Base-by-base conservation (phyloP, 1,139 yeast species). In the Magnusiomyces sp. region DNA sequence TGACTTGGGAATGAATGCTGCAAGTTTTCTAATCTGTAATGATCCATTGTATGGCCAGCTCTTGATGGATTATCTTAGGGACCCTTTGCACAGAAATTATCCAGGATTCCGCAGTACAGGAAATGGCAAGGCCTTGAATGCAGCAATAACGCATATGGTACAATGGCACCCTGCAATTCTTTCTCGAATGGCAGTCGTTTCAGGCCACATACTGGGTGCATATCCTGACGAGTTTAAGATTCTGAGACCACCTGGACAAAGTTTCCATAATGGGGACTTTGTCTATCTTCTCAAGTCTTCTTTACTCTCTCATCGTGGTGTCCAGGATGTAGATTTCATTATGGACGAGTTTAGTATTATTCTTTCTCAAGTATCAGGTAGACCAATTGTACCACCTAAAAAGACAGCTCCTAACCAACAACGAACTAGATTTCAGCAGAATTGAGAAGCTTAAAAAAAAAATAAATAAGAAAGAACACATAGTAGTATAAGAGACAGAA, bases 111-210 rank as follows among this genome's bases (percentile, higher is more conserved):
- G 79, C n/a, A 46, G 70, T 62, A 78, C 81, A 3, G 83, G 80
- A 53, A 75, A 80, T 23, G 58, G 60, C 48, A 63, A 68, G 16
- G 62, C 61, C 20, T 49, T 60, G 20, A 68, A 66, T 48, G 65
- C 67, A 14, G 83, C 88, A 1, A 61, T 87, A 41, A 76, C 88
- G 3, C 96, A 88, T 64, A 73, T 86, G 50, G 72, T 87, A 55
- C 95, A 87, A 66, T 88, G 95, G 96, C 96, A 88, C 62, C 95
- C 95, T n/a, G 79, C 77, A 40, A 67, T 85, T 34, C 72, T 88
- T 58, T 75, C 84, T 49, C 81, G 79, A 59, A 74, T 90, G 9
- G 81, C 86, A 0, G 66, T 88, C 10, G 77, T 88, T 0, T 36
- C 50, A 5, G 39, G 52, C 5, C 31, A 45, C 10, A 7, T 52